Evolutionary conservation across 768 basidiomycete species (phyloP), one percentile per base, ranked within the genome.

Genomic region (Fomitopsis serialis): DNA sequence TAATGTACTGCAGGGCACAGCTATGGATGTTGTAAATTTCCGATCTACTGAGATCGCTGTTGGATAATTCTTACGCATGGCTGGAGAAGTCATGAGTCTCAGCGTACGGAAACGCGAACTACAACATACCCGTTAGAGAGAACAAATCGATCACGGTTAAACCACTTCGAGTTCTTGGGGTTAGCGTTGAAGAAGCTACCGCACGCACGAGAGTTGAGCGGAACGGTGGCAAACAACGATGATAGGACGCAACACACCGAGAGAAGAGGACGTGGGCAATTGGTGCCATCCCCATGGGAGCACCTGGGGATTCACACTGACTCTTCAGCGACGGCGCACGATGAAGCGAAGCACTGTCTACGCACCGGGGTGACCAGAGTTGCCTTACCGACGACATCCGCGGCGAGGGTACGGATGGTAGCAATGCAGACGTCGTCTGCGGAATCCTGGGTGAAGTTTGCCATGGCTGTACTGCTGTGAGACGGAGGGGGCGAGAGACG

Each of bases 61-160:
- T 21, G 0, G 22, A 32, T 10, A 36, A 24, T 52, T 77, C 85
- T 74, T 69, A 91, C 88, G 84, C 89, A 66, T 91, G 89, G 58
- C 89, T 90, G 47, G 15, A 50, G 36, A 42, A 46, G 48, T 57
- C 54, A 50, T 45, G 45, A 44, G 57, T 19, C 66, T 42, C 53
- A 49, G 47, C 54, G 49, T 58, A 32, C 42, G 42, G 15, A 1
- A 15, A 36, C 24, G 42, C 24, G 29, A 11, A 29, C 19, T 36
- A 46, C 10, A 4, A 72, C 87, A 60, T 70, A 93, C 84, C 93
- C 93, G 66, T 96, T 96, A 59, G 94, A 97, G 60, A 97, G 84
- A 55, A 98, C 94, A 63, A 96, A 98, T 72, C 94, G 87, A 77
- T 97, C 94, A 56, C 95, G 87, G 74, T 95, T 96, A 74, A 87